Percentiles rank a stretch among this genome's conserved stretches.
phyloP scores from a whole-genome alignment of 345 rosid genomes.

The Acer yangbiense region DNA sequence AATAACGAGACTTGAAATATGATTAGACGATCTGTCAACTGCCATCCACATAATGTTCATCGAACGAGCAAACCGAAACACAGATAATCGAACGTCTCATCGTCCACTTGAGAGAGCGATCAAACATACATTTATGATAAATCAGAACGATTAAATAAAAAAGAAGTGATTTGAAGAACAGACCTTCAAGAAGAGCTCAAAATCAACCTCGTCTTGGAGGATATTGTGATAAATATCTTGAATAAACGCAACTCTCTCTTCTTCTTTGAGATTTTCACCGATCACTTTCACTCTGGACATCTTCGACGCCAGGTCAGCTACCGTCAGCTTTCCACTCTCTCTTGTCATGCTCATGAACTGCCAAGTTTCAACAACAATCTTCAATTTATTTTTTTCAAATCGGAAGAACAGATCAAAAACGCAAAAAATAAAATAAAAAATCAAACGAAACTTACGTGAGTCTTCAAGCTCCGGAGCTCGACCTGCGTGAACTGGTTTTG shows the following conservation, averaged over 20 bases:
- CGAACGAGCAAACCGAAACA: background rate
- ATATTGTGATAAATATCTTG: slow-evolving; percentile 59
- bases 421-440: background rate
- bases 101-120: background rate
- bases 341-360: slow-evolving; percentile 90
- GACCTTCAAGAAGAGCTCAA: slow-evolving; percentile 93
- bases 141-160: background rate
- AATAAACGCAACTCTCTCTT: slow-evolving; percentile 69
- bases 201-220: slow-evolving; percentile 80
- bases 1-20: background rate
- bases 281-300: slow-evolving; percentile 84
- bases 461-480: slow-evolving; percentile 94
- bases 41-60: background rate
- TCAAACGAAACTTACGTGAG: slow-evolving; percentile 55
- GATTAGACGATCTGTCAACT: background rate
- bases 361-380: background rate
- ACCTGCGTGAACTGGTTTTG: slow-evolving; percentile 99
- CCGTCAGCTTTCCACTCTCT: slow-evolving; percentile 89
- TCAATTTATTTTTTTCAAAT: background rate
- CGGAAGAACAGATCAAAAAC: slow-evolving; percentile 3
- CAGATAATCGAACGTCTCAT: background rate
- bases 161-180: background rate
- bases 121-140: background rate
- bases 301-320: slow-evolving; percentile 75
- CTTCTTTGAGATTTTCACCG: slow-evolving; percentile 75